These are phyloP conservation scores for Botrytis aclada DNA, from an alignment of 2,329 filamentous ascomycete species.

Conservation along the genomic window DNA sequence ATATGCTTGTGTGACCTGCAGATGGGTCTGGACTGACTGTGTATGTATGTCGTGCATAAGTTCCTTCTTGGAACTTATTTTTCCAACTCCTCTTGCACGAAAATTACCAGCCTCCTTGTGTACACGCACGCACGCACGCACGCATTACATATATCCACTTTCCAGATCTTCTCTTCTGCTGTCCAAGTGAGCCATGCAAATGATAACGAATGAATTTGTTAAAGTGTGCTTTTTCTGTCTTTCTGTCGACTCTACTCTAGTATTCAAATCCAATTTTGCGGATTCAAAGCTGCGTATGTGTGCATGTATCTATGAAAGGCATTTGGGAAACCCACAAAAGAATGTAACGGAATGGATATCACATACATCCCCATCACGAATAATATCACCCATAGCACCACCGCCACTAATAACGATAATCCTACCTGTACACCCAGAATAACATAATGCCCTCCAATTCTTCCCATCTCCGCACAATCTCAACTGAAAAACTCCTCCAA, in stretches of 20 bases:
- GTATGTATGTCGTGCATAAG: slow-evolving; percentile 5
- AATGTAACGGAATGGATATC: slow-evolving; percentile 3
- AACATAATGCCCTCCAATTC: background rate
- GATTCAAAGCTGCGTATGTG: background rate
- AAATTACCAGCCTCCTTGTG: slow-evolving; percentile 5
- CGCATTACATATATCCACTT: background rate
- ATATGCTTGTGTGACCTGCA: slow-evolving; percentile 9
- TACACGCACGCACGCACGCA: background rate
- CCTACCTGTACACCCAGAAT: background rate
- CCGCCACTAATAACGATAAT: background rate
- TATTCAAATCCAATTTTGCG: background rate
- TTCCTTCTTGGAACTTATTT: background rate
- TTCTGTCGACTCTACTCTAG: background rate
- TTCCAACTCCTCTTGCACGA: background rate
- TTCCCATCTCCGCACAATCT: no score
- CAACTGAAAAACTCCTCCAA: background rate
- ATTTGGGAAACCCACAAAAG: background rate
- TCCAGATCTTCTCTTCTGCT: background rate
- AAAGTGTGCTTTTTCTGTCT: background rate
- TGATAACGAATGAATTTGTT: background rate
- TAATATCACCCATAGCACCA: background rate
- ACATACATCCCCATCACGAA: background rate
- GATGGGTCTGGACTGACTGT: background rate
- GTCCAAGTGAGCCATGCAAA: background rate
- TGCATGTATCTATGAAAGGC: background rate